These are phyloP conservation scores for Larix sibirica DNA, from an alignment of 83 land plant species.

Conservation along the genomic window DNA sequence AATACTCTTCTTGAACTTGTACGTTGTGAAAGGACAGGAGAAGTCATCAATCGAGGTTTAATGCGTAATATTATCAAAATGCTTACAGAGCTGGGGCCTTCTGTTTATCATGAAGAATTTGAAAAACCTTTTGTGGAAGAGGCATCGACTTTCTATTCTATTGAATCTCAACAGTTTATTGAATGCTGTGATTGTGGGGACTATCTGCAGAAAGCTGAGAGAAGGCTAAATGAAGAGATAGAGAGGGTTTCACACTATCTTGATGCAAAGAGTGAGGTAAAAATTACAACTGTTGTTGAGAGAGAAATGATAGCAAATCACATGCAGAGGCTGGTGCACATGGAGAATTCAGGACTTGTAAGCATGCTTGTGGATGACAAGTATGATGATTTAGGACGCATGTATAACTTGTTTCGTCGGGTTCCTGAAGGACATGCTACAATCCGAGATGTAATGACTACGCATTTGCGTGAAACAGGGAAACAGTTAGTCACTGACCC, in stretches of 20 bases:
- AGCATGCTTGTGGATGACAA: slow-evolving; percentile 94
- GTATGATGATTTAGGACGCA: slow-evolving; percentile 87
- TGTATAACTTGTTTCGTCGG: slow-evolving; percentile 86
- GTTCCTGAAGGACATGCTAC: slow-evolving; percentile 76
- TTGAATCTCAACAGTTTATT: slow-evolving; percentile 93
- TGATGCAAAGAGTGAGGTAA: slow-evolving; percentile 71
- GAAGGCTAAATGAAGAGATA: slow-evolving; percentile 92
- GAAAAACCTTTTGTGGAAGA: slow-evolving; percentile 91
- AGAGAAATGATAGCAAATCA: slow-evolving; percentile 94
- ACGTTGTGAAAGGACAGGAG: slow-evolving; percentile 82
- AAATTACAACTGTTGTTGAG: slow-evolving; percentile 91
- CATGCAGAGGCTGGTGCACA: slow-evolving; percentile 89
- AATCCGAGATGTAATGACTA: slow-evolving; percentile 88
- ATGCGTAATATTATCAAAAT: slow-evolving; percentile 94
- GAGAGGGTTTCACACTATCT: slow-evolving; percentile 93
- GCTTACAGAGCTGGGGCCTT: slow-evolving; percentile 85
- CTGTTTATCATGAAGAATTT: slow-evolving; percentile 93
- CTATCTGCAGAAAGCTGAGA: slow-evolving; percentile 92
- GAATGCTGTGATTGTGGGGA: slow-evolving; percentile 97
- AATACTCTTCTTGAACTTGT: slow-evolving; percentile 86
- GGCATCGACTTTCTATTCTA: slow-evolving; percentile 80
- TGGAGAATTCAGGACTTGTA: slow-evolving; percentile 97
- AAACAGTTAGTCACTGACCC: slow-evolving; percentile 96
- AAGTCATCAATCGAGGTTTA: slow-evolving; percentile 92
- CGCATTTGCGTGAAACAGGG: slow-evolving; percentile 88